Percentiles rank a stretch among this genome's conserved stretches.
These are phyloP conservation scores for Pseudogymnoascus sp. DNA, from an alignment of 2,329 filamentous ascomycete species.

Conservation along the genomic window DNA sequence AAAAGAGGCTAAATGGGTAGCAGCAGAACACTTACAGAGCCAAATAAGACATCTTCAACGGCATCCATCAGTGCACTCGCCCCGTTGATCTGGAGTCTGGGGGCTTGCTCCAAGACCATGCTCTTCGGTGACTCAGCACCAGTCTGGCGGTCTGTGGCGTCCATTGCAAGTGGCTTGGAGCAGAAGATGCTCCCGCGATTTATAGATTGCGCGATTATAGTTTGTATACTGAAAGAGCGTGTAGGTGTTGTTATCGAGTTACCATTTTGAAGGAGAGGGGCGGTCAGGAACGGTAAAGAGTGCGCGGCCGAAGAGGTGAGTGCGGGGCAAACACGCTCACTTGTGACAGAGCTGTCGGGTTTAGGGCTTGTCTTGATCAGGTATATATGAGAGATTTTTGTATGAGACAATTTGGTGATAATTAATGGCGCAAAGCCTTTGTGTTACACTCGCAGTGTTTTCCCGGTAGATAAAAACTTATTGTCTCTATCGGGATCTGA, in stretches of 20 bases:
- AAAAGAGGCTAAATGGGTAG: neutral
- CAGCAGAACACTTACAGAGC: conserved; percentile 53
- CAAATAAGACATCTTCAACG: conserved; percentile 78
- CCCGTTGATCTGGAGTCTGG: conserved; percentile 3
- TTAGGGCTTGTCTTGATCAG: conserved; percentile 5
- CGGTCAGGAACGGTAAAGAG: conserved; percentile 18
- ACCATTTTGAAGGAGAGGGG: conserved; percentile 21
- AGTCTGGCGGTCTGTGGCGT: neutral
- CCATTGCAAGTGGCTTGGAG: conserved; percentile 5
- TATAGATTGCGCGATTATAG: neutral
- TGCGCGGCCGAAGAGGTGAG: neutral
- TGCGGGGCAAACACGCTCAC: neutral
- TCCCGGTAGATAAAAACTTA: neutral
- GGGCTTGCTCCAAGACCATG: conserved; percentile 7
- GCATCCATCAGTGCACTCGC: conserved; percentile 41
- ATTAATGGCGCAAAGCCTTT: neutral
- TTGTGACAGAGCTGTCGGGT: neutral
- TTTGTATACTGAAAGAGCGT: conserved; percentile 5
- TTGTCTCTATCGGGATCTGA: neutral
- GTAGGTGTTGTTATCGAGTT: conserved; percentile 21
- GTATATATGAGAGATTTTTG: neutral
- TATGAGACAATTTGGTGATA: conserved; percentile 9
- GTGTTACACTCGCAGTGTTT: neutral
- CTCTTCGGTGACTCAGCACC: conserved; percentile 3
- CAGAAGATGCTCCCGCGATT: neutral